These are phyloP conservation scores for Ustilago vetiveriae DNA, from an alignment of 1,284 basidiomycete genomes.

Conservation along the genomic window DNA sequence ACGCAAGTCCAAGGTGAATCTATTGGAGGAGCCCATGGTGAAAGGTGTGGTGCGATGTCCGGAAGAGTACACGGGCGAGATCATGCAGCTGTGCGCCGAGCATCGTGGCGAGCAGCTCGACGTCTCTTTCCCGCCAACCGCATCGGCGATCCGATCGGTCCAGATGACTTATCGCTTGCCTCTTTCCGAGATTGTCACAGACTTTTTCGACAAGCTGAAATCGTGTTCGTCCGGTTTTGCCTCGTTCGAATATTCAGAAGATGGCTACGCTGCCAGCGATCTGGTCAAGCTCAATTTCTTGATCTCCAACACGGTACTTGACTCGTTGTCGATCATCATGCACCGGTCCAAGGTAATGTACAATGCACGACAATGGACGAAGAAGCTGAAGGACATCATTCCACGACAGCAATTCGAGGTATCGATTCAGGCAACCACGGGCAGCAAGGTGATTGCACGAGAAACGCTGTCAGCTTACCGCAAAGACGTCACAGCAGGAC, in stretches of 20 bases:
- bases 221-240: conserved; percentile 65
- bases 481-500: conserved; percentile 89
- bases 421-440: conserved; percentile 72
- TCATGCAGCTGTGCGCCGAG: conserved; percentile 66
- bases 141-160: conserved; percentile 48
- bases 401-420: conserved; percentile 94
- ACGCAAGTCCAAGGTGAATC: conserved; percentile 42
- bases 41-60: conserved; percentile 59
- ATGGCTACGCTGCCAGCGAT: conserved; percentile 56
- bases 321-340: conserved; percentile 61
- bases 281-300: conserved; percentile 63
- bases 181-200: conserved; percentile 63
- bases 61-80: conserved; percentile 64
- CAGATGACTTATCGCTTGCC: conserved; percentile 63
- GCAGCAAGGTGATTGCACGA: conserved; percentile 85
- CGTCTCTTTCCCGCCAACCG: conserved; percentile 34
- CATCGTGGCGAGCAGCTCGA: conserved; percentile 64
- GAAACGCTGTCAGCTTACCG: conserved; percentile 72
- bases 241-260: conserved; percentile 62
- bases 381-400: conserved; percentile 68
- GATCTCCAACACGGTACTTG: conserved; percentile 57
- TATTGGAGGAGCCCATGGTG: conserved; percentile 63
- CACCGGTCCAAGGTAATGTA: conserved; percentile 58
- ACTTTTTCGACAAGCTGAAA: conserved; percentile 66
- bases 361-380: conserved; percentile 53